Evolutionary conservation across 169 alveolate species (phyloP).

Genomic region (Babesia bovis): DNA sequence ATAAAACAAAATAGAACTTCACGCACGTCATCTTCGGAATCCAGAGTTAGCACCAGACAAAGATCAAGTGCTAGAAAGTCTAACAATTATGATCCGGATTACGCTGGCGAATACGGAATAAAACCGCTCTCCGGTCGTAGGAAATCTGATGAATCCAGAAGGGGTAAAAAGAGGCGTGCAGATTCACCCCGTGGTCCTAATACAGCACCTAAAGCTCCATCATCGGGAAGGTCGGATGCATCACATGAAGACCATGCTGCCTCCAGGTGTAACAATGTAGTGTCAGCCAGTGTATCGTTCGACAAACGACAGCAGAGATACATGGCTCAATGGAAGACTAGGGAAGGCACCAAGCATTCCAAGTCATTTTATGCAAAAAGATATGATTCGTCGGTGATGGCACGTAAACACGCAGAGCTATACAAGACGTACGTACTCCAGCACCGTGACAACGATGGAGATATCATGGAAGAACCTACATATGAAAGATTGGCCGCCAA

Average conservation of each 20-base stretch:
- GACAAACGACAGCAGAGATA: constrained; percentile 76
- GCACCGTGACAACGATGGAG: constrained; percentile 24
- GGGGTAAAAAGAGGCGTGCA: constrained; percentile 6
- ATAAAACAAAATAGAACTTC: not conserved
- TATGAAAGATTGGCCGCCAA: constrained; percentile 65
- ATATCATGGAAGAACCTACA: constrained; percentile 59
- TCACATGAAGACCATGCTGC: not conserved
- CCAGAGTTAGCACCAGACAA: not conserved
- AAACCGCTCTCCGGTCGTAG: constrained; percentile 1
- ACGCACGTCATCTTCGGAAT: constrained; percentile 1
- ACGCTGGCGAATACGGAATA: not conserved
- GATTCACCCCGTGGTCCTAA: not conserved
- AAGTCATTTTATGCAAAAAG: constrained; percentile 74
- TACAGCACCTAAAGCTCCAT: not conserved
- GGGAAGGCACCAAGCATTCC: constrained; percentile 77
- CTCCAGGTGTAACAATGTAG: constrained; percentile 51
- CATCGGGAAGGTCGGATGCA: constrained; percentile 1
- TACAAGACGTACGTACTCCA: constrained; percentile 64
- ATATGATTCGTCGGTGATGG: constrained; percentile 65
- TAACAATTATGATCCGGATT: constrained; percentile 21
- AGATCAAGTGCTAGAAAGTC: not conserved
- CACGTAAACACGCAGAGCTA: constrained; percentile 69
- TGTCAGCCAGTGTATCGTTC: constrained; percentile 74
- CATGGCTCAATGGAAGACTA: constrained; percentile 81
- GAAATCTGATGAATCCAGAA: constrained; percentile 9